phyloP scores from a whole-genome alignment of 768 basidiomycete species.

The Naganishia randhawae region DNA sequence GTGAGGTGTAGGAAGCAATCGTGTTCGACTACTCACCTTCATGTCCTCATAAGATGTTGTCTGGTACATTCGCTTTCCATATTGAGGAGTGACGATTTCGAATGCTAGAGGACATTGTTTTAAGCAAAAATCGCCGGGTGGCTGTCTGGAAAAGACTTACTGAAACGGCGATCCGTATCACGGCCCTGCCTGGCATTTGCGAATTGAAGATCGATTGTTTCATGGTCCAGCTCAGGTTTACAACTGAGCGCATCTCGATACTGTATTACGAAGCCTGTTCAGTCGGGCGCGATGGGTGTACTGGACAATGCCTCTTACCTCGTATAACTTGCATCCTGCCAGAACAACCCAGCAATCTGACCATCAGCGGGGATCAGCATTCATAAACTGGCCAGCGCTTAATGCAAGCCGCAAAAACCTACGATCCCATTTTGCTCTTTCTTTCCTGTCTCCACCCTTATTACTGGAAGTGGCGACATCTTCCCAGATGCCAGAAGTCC shows the following conservation, averaged over 20 bases:
- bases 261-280: slow-evolving; percentile 27
- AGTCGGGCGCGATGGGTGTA: not conserved
- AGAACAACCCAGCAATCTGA: slow-evolving; percentile 50
- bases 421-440: slow-evolving; percentile 47
- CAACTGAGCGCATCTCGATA: slow-evolving; percentile 42
- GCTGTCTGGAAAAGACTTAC: slow-evolving; percentile 30
- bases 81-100: slow-evolving; percentile 48
- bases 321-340: slow-evolving; percentile 47
- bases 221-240: slow-evolving; percentile 40
- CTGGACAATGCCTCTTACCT: slow-evolving; percentile 31
- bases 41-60: slow-evolving; percentile 46
- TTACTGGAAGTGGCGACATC: slow-evolving; percentile 33
- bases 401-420: slow-evolving; percentile 24
- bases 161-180: slow-evolving; percentile 47
- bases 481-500: slow-evolving; percentile 48
- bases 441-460: slow-evolving; percentile 34
- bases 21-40: slow-evolving; percentile 33
- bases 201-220: slow-evolving; percentile 48
- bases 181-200: slow-evolving; percentile 49
- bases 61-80: slow-evolving; percentile 47
- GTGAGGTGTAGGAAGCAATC: not conserved
- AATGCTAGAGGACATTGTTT: slow-evolving; percentile 37
- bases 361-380: not conserved
- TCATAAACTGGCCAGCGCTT: too few species aligned
- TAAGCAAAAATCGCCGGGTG: not conserved